phyloP scores from a whole-genome alignment of 2,329 filamentous ascomycete genomes.

The Berkeleyomyces basicola region DNA sequence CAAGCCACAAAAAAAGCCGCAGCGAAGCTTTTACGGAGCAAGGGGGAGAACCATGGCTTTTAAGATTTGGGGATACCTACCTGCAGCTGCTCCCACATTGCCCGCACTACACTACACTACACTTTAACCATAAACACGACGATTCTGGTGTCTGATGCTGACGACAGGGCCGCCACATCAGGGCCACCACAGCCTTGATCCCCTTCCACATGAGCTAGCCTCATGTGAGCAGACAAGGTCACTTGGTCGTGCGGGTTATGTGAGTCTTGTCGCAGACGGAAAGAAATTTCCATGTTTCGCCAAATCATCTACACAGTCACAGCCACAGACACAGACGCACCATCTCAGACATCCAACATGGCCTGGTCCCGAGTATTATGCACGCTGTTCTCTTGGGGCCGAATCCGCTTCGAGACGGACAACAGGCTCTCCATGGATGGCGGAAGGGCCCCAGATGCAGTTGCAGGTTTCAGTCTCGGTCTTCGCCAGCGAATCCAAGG shows the following conservation, averaged over 20 bases:
- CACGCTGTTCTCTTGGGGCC: background rate
- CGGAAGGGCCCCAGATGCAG: background rate
- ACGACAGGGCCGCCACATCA: too few species aligned
- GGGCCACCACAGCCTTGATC: too few species aligned
- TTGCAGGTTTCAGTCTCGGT: background rate
- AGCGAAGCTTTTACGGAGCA: background rate
- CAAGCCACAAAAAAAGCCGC: background rate
- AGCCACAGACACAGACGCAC: background rate
- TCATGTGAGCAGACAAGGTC: background rate
- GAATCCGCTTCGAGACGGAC: background rate
- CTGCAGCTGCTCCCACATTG: background rate
- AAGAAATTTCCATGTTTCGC: background rate
- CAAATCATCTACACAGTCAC: background rate
- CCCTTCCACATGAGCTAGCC: too few species aligned
- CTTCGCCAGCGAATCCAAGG: background rate
- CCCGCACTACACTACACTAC: background rate
- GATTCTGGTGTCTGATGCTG: background rate
- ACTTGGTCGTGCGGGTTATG: background rate
- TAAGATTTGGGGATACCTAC: background rate
- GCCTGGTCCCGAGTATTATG: background rate
- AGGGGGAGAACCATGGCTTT: background rate
- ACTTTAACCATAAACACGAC: background rate
- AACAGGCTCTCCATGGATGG: background rate
- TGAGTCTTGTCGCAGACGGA: background rate
- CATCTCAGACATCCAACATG: background rate